Evolutionary conservation across 805 yeast genomes (phyloP).

Genomic region (Schwanniomyces yamadae): DNA sequence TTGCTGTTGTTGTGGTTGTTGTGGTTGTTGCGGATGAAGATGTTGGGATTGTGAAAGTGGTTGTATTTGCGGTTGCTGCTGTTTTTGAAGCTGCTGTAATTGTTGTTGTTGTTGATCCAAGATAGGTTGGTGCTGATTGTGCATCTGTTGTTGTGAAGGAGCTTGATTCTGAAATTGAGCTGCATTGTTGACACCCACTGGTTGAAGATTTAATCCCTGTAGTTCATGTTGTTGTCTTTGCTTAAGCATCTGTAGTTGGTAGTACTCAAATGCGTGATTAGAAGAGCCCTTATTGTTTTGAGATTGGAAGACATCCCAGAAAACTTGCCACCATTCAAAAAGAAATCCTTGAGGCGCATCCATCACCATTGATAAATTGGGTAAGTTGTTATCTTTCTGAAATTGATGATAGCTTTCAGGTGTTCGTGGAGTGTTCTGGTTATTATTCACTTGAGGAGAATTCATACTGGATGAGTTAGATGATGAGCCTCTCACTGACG

Average conservation of each 20-base stretch:
- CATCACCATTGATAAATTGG: constrained; percentile 54
- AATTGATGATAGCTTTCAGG: constrained; percentile 18
- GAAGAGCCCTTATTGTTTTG: constrained; percentile 66
- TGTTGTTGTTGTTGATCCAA: constrained; percentile 10
- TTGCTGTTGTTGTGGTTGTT: constrained; percentile 8
- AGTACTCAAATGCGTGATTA: constrained; percentile 64
- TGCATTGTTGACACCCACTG: constrained; percentile 19
- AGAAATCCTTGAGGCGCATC: constrained; percentile 87
- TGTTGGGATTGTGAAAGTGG: constrained; percentile 10
- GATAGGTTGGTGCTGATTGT: constrained; percentile 9
- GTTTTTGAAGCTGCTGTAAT: constrained; percentile 9
- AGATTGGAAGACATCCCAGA: constrained; percentile 91
- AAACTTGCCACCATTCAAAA: constrained; percentile 94
- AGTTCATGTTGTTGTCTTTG: constrained; percentile 59
- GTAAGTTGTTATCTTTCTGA: constrained; percentile 43
- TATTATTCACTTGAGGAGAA: constrained; percentile 19
- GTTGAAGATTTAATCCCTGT: constrained; percentile 37
- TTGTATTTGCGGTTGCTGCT: constrained; percentile 13
- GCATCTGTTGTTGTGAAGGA: constrained; percentile 25
- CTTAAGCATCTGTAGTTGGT: constrained; percentile 57
- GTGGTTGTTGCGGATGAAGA: constrained; percentile 6
- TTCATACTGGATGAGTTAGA: constrained; percentile 28
- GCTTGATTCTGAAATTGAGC: constrained; percentile 15
- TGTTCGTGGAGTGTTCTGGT: constrained; percentile 6
- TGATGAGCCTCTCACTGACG: constrained; percentile 20